Evolutionary conservation across 169 alveolate species (phyloP).

Genomic region (Plasmodium coatneyi): DNA sequence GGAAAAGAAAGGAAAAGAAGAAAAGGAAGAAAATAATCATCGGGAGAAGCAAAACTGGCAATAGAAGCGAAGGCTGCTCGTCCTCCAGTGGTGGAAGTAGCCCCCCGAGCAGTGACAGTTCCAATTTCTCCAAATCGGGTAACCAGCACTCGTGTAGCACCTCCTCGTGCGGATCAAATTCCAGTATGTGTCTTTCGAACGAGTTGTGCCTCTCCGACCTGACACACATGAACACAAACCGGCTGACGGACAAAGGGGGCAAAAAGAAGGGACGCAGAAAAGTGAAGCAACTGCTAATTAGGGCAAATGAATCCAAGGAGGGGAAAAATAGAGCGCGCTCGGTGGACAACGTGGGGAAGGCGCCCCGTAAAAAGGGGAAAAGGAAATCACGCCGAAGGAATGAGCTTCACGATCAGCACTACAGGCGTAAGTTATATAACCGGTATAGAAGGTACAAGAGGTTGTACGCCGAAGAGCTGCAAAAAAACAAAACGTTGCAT

Average conservation of each 20-base stretch:
- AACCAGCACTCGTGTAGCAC: neutral
- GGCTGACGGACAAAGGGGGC: neutral
- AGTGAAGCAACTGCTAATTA: neutral
- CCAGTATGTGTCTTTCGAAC: constrained; percentile 8
- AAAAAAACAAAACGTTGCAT: constrained; percentile 63
- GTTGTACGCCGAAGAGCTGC: constrained; percentile 27
- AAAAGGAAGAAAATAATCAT: neutral
- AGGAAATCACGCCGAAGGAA: neutral
- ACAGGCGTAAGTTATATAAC: neutral
- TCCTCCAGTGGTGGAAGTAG: neutral
- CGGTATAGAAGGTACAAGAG: constrained; percentile 4
- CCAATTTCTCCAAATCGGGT: neutral
- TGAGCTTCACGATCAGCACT: neutral
- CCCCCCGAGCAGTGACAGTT: neutral
- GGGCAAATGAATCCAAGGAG: neutral
- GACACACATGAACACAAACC: constrained; percentile 55
- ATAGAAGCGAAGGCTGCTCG: neutral
- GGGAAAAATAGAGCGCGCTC: neutral
- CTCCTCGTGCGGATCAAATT: neutral
- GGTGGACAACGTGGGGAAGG: neutral
- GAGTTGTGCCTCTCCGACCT: constrained; percentile 43
- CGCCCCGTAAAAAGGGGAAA: neutral
- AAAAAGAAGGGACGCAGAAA: constrained; percentile 15
- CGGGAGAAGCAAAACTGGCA: neutral
- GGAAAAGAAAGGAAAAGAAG: neutral